Evolutionary conservation across 108 stramenopile genomes (phyloP).

Genomic region (Skeletonema menzelii): DNA sequence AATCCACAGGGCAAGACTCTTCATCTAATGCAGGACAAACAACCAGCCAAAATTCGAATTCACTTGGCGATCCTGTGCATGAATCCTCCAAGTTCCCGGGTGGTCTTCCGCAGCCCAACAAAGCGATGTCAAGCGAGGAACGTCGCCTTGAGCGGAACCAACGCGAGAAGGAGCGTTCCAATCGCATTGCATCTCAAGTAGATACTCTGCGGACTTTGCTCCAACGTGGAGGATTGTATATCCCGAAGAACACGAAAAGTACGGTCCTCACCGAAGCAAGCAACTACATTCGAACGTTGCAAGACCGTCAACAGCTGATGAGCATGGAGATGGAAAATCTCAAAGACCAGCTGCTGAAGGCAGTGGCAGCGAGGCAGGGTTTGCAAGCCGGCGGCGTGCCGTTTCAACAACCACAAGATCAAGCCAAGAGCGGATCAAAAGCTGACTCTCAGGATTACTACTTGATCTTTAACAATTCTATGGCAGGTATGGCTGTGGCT

Average conservation of each 20-base stretch:
- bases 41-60: not conserved
- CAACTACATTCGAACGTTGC: slow-evolving; percentile 44
- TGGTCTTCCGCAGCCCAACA: slow-evolving; percentile 20
- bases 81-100: not conserved
- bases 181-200: slow-evolving; percentile 43
- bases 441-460: slow-evolving; percentile 17
- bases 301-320: slow-evolving; percentile 44
- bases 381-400: not conserved
- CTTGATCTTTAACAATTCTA: slow-evolving; percentile 30
- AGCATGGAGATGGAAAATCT: slow-evolving; percentile 27
- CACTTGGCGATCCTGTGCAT: not conserved
- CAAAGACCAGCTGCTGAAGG: slow-evolving; percentile 17
- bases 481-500: slow-evolving; percentile 40
- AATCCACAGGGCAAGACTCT: slow-evolving; percentile 15
- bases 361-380: slow-evolving; percentile 9
- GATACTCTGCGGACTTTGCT: slow-evolving; percentile 36
- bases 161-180: slow-evolving; percentile 46
- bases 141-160: slow-evolving; percentile 43
- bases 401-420: not conserved
- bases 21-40: not conserved
- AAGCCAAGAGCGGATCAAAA: not conserved
- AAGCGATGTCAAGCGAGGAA: slow-evolving; percentile 19
- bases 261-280: slow-evolving; percentile 46
- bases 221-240: slow-evolving; percentile 40
- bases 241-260: slow-evolving; percentile 47